Evolutionary conservation across 768 basidiomycete species (phyloP).

Genomic region (Plicaturopsis crispa): DNA sequence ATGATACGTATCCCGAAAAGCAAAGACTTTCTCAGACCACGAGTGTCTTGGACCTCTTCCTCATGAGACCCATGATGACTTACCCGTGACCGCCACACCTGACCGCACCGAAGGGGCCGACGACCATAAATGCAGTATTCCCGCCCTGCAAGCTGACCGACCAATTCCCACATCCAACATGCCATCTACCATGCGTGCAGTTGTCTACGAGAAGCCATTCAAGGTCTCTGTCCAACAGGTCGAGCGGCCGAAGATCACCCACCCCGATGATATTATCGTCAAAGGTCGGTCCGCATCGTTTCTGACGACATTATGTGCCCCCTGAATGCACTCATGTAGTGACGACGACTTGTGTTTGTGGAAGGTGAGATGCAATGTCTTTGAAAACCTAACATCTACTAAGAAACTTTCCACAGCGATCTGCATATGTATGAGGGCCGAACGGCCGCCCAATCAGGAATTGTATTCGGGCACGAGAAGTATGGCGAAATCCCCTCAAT

Average conservation of each 20-base stretch:
- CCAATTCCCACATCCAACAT: too few relatives aligned
- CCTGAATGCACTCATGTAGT: conserved; percentile 21
- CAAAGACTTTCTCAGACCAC: too few relatives aligned
- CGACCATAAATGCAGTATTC: too few relatives aligned
- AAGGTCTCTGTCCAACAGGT: conserved; percentile 38
- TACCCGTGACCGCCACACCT: too few relatives aligned
- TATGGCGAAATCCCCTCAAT: conserved; percentile 11
- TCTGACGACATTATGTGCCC: conserved; percentile 1
- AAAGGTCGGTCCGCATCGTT: conserved; percentile 22
- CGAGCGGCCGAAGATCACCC: conserved; percentile 36
- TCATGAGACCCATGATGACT: too few relatives aligned
- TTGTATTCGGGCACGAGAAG: conserved; percentile 52
- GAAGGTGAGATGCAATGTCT: conserved; percentile 37
- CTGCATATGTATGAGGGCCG: conserved; percentile 53
- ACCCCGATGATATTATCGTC: conserved; percentile 48
- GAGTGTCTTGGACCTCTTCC: too few relatives aligned
- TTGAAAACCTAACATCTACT: background rate
- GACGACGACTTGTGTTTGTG: conserved; percentile 45
- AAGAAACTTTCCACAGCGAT: conserved; percentile 23
- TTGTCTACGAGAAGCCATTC: conserved; percentile 47
- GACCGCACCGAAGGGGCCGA: too few relatives aligned
- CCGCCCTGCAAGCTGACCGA: too few relatives aligned
- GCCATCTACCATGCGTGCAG: conserved; percentile 53
- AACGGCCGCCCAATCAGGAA: conserved; percentile 39
- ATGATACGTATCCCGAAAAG: too few relatives aligned